These are phyloP conservation scores for Athelia sp. DNA, from an alignment of 1,284 basidiomycete genomes.

Conservation along the genomic window DNA sequence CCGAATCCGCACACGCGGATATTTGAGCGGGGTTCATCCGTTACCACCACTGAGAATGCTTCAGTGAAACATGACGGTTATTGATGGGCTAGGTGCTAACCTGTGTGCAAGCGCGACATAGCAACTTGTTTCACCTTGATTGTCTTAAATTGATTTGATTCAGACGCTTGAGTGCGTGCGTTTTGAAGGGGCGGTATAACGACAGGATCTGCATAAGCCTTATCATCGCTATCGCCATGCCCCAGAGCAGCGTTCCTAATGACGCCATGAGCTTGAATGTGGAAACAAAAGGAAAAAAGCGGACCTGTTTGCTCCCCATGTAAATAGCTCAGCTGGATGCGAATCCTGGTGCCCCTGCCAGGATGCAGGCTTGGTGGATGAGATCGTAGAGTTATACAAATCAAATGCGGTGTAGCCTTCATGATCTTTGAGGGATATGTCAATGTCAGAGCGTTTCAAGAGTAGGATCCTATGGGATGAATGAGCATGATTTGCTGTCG, in stretches of 20 bases:
- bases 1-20: slow-evolving; percentile 85
- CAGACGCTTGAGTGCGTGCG: slow-evolving; percentile 6
- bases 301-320: slow-evolving; percentile 88
- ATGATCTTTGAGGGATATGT: slow-evolving; percentile 73
- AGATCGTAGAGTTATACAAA: slow-evolving; percentile 87
- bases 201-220: slow-evolving; percentile 78
- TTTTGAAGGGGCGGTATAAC: slow-evolving; percentile 42
- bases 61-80: slow-evolving; percentile 3
- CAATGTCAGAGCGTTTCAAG: slow-evolving; percentile 71
- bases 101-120: slow-evolving; percentile 85
- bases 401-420: slow-evolving; percentile 95
- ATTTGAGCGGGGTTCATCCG: slow-evolving; percentile 70
- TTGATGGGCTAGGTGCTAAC: slow-evolving; percentile 11
- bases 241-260: slow-evolving; percentile 83
- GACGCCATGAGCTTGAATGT: neutral
- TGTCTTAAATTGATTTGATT: slow-evolving; percentile 42
- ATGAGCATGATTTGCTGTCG: slow-evolving; percentile 3
- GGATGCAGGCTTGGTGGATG: slow-evolving; percentile 60
- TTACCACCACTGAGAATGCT: slow-evolving; percentile 52
- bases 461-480: slow-evolving; percentile 55
- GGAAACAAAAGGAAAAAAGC: slow-evolving; percentile 11
- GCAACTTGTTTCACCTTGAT: slow-evolving; percentile 61
- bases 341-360: slow-evolving; percentile 19
- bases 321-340: slow-evolving; percentile 62
- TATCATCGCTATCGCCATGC: slow-evolving; percentile 76